phyloP scores from a whole-genome alignment of 2,329 filamentous ascomycete species.

The Scleromitrula shiraiana region DNA sequence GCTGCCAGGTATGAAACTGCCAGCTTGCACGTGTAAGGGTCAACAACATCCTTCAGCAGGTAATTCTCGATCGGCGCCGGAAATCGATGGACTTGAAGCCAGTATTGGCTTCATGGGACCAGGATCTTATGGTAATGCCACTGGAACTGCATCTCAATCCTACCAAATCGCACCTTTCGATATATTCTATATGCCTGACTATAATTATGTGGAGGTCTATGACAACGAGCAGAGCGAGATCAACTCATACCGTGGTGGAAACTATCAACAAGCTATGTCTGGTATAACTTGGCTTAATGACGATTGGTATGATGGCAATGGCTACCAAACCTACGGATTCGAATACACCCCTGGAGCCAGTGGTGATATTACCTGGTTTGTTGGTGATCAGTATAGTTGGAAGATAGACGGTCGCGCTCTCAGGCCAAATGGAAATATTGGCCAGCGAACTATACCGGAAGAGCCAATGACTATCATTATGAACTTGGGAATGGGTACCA shows the following conservation, averaged over 20 bases:
- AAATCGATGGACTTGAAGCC: slow-evolving; percentile 68
- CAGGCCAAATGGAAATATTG: slow-evolving; percentile 62
- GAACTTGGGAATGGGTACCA: slow-evolving; percentile 63
- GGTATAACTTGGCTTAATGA: slow-evolving; percentile 54
- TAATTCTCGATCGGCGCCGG: slow-evolving; percentile 57
- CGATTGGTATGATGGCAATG: slow-evolving; percentile 57
- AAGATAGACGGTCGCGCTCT: slow-evolving; percentile 51
- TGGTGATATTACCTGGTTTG: slow-evolving; percentile 61
- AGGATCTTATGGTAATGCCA: slow-evolving; percentile 23
- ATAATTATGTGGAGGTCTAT: slow-evolving; percentile 58
- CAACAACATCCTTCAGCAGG: slow-evolving; percentile 60
- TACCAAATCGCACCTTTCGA: slow-evolving; percentile 64
- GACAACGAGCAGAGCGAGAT: slow-evolving; percentile 47
- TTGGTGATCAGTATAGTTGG: slow-evolving; percentile 58
- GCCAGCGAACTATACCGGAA: slow-evolving; percentile 54
- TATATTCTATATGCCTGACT: slow-evolving; percentile 59
- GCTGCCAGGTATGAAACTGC: slow-evolving; percentile 62
- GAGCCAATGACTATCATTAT: slow-evolving; percentile 61
- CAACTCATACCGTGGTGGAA: slow-evolving; percentile 53
- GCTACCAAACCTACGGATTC: slow-evolving; percentile 55
- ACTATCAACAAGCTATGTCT: slow-evolving; percentile 56
- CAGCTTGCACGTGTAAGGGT: slow-evolving; percentile 56
- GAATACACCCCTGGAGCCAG: slow-evolving; percentile 52
- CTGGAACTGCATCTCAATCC: slow-evolving; percentile 58
- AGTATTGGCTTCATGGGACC: slow-evolving; percentile 35